phyloP scores from a whole-genome alignment of 257 asterid genomes.

The Solanum dulcamara region DNA sequence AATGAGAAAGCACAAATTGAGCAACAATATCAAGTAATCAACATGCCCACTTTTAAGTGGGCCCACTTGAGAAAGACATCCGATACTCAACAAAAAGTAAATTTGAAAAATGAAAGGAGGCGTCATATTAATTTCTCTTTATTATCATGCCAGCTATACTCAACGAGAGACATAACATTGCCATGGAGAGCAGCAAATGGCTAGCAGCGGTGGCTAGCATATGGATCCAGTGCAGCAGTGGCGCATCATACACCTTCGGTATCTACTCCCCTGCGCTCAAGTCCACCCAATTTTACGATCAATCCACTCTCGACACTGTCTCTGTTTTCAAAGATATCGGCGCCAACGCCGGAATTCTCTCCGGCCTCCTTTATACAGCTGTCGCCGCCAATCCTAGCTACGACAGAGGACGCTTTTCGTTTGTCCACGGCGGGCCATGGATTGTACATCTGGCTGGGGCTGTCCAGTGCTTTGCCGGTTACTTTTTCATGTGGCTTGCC shows the following conservation, averaged over 20 bases:
- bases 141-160: neutral
- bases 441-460: slow-evolving; percentile 60
- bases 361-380: slow-evolving; percentile 74
- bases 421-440: slow-evolving; percentile 51
- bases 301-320: slow-evolving; percentile 65
- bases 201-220: slow-evolving; percentile 65
- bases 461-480: slow-evolving; percentile 72
- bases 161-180: neutral
- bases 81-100: too few relatives aligned
- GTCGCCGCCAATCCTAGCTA: neutral
- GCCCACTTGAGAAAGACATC: too few relatives aligned
- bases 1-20: too few relatives aligned
- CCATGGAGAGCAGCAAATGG: slow-evolving; percentile 39
- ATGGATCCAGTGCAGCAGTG: slow-evolving; percentile 88
- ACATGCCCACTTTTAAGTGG: too few relatives aligned
- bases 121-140: neutral
- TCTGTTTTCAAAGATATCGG: slow-evolving; percentile 86
- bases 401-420: neutral
- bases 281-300: slow-evolving; percentile 64
- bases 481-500: slow-evolving; percentile 77
- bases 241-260: slow-evolving; percentile 82
- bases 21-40: too few relatives aligned
- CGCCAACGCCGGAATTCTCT: slow-evolving; percentile 69
- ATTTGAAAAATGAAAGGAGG: neutral
- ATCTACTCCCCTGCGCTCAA: slow-evolving; percentile 66